Base-by-base conservation (phyloP, 2,329 filamentous ascomycete species). In the Talaromyces sp. region DNA sequence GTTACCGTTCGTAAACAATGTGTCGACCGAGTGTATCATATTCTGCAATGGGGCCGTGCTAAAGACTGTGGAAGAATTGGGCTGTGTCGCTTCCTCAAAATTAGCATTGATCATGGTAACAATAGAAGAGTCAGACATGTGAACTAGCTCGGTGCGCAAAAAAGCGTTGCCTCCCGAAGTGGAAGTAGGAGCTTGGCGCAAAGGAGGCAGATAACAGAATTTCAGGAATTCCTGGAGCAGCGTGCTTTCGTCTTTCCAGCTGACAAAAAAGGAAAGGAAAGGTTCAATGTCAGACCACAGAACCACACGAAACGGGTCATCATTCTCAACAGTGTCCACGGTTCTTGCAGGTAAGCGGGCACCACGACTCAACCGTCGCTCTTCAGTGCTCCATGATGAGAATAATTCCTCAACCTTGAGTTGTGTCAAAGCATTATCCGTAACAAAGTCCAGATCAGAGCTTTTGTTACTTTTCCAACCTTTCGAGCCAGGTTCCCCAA, bases 271-370 rank as follows among this genome's bases (percentile, higher is more conserved):
- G 63, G 65, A 82, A 69, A 96, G 73, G 33, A 90, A 82, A 0
- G 85, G 82, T 67, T 87, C 80, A 22, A 97, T 81, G 73, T 98
- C 95, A 0, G 87, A 86, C 70, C 89, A 93, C 72, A 97, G 86
- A 54, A 97, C 85, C 3, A 95, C 86, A 41, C 93, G 86, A 69
- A 90, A 96, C 0, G 92, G 90, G 71, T 97, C 94, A 66, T 93
- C 89, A 68, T 92, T 89, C 17, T 85, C 86, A 1, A 86, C 84
- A 31, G 92, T 88, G 73, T 97, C 92, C 67, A 90, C 81, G 0
- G 90, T 90, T 58, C 90, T 86, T 17, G 90, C 90, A 6, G 93
- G 91, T 64, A 88, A 79, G 47, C 79, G 81, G 9, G 89, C 82
- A 49, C 79, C 77, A 15, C 72, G 67, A 1, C 81, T 80, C 33